phyloP scores from a whole-genome alignment of 495 filamentous ascomycete species.

The Daldinia decipiens region DNA sequence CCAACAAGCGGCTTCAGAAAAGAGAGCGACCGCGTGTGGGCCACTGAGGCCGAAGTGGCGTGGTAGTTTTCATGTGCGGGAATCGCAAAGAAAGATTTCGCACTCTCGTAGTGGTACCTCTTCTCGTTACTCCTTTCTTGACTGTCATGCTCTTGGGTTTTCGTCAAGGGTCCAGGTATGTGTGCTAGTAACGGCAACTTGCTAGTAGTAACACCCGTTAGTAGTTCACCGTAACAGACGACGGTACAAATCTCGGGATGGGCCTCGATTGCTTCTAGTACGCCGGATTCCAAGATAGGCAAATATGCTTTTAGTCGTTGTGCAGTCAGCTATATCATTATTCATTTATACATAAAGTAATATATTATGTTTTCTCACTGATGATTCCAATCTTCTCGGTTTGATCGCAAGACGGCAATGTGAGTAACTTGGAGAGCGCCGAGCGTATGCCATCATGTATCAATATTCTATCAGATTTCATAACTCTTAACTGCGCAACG shows the following conservation, averaged over 20 bases:
- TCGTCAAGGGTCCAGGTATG: conserved; percentile 9
- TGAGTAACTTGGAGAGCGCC: conserved; percentile 41
- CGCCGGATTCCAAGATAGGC: neutral
- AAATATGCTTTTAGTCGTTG: conserved; percentile 26
- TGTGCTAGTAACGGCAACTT: conserved; percentile 40
- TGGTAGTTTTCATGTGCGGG: conserved; percentile 56
- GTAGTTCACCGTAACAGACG: conserved; percentile 46
- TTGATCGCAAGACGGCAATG: conserved; percentile 44
- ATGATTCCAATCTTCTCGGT: conserved; percentile 50
- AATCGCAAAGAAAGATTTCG: conserved; percentile 50
- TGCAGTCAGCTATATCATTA: conserved; percentile 2
- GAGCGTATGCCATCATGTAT: conserved; percentile 27
- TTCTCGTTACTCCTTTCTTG: neutral
- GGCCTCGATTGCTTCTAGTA: conserved; percentile 28
- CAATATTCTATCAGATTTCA: conserved; percentile 10
- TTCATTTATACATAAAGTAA: neutral
- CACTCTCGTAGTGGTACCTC: conserved; percentile 49
- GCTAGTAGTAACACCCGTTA: neutral
- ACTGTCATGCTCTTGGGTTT: neutral
- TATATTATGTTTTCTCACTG: conserved; percentile 39
- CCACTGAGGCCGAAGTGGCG: conserved; percentile 51
- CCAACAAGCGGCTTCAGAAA: conserved; percentile 62
- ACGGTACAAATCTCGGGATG: conserved; percentile 46
- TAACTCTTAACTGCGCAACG: conserved; percentile 54
- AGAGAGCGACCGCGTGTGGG: conserved; percentile 62